phyloP scores from a whole-genome alignment of 2,329 filamentous ascomycete species.

The Colletotrichum godetiae region DNA sequence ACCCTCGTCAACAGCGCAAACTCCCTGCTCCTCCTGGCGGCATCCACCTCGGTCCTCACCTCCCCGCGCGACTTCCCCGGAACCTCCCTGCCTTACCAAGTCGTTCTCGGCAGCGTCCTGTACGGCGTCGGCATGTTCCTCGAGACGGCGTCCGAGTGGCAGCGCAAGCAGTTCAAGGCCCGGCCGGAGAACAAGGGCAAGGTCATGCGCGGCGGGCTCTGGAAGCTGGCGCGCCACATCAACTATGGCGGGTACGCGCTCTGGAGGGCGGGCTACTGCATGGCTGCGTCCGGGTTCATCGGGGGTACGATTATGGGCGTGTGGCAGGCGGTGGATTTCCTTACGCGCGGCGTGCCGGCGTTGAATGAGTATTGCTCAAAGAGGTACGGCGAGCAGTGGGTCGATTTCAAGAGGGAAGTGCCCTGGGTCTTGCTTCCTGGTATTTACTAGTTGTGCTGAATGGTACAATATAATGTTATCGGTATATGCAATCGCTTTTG shows the following conservation, averaged over 20 bases:
- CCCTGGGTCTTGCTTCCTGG: slow-evolving; percentile 50
- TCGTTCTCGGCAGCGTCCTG: slow-evolving; percentile 60
- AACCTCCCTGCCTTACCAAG: slow-evolving; percentile 38
- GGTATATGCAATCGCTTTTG: background rate
- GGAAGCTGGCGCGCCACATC: slow-evolving; percentile 52
- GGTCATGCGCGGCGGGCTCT: slow-evolving; percentile 51
- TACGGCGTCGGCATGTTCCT: slow-evolving; percentile 63
- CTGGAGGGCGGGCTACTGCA: slow-evolving; percentile 46
- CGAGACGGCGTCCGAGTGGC: slow-evolving; percentile 67
- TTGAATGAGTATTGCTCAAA: slow-evolving; percentile 51
- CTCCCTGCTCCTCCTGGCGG: slow-evolving; percentile 63
- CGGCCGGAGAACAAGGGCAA: slow-evolving; percentile 49
- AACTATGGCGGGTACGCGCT: slow-evolving; percentile 54
- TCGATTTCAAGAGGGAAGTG: slow-evolving; percentile 50
- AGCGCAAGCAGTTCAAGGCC: slow-evolving; percentile 59
- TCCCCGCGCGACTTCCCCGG: slow-evolving; percentile 38
- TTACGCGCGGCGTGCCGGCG: slow-evolving; percentile 43
- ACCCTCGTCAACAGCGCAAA: slow-evolving; percentile 65
- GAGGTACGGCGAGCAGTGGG: slow-evolving; percentile 53
- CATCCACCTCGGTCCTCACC: slow-evolving; percentile 54
- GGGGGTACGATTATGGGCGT: slow-evolving; percentile 44
- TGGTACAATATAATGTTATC: background rate
- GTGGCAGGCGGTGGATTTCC: slow-evolving; percentile 46
- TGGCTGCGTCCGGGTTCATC: slow-evolving; percentile 50
- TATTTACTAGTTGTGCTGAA: slow-evolving; percentile 43